Evolutionary conservation across 2,329 filamentous ascomycete genomes (phyloP), one percentile per base, ranked within the genome.

Genomic region (Aspergillus niger): DNA sequence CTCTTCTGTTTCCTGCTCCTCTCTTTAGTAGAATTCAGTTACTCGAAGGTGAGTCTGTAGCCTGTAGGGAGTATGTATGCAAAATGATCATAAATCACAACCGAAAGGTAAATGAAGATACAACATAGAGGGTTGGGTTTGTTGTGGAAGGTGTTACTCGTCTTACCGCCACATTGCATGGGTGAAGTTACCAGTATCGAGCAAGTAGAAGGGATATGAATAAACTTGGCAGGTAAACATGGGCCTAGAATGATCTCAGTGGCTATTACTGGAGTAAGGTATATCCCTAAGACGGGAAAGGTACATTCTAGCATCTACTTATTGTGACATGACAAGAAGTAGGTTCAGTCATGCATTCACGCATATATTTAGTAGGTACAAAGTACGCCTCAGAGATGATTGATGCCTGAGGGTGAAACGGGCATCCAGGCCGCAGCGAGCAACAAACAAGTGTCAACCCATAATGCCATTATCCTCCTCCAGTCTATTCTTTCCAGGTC

Each of bases 401-500:
- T 28, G 47, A 22, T 50, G 47, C 47, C 47, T 50, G 15, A 50
- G 26, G 47, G 5, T 28, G 5, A 26, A n/a, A 20, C 41, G 10
- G 26, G 8, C 47, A 30, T 17, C 26, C 47, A 10, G 24, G 47
- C 10, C 17, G 15, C 47, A 17, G 15, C 17, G 13, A 15, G n/a
- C 15, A 50, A 7, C 47, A 50, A 50, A 50, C 26, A 17, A 50
- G 11, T n/a, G 5, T 11, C 24, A 13, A 24, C 26, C 15, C 24
- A 56, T 44, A 56, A 56, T 57, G 44, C 28, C 32, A 50, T 49
- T 57, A 48, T 48, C 43, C 24, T 24, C 36, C 20, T 32, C 32
- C 15, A 49, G 5, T 22, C 44, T 22, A 52, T 17, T 36, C 17
- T 52, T 11, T 38, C 49, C 24, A 8, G 22, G 26, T 41, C 32